Conservation (phyloP, 345 rosid genomes). For the Aquilaria malaccensis region DNA sequence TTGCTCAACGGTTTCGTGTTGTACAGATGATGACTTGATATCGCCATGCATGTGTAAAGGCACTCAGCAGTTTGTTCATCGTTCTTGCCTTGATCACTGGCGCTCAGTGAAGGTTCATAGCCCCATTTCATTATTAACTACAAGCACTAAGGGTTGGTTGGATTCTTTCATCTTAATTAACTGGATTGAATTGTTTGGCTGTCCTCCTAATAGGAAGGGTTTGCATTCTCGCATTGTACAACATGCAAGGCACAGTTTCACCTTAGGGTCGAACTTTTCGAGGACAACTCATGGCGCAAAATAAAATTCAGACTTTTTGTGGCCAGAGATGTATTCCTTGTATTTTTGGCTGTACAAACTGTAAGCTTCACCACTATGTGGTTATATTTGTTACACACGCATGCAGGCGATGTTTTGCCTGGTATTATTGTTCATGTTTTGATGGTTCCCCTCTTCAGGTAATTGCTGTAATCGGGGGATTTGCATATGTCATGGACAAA, state of each 20-base stretch:
- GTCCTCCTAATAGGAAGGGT: conserved; percentile 7
- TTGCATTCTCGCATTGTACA: conserved; percentile 92
- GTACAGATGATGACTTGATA: conserved; percentile 77
- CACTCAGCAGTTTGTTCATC: conserved; percentile 76
- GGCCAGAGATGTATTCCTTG: conserved; percentile 85
- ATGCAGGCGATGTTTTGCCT: no score
- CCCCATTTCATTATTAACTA: neutral
- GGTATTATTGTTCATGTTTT: conserved; percentile 11
- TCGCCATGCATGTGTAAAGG: conserved; percentile 99
- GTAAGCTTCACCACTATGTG: conserved; percentile 19
- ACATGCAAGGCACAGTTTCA: conserved; percentile 76
- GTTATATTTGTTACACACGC: no score
- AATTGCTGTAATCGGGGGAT: conserved; percentile 67
- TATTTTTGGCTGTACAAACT: conserved; percentile 83
- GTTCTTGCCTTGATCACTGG: conserved; percentile 72
- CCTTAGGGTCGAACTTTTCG: conserved; percentile 54
- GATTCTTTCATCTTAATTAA: no score
- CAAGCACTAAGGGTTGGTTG: neutral
- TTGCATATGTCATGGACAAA: conserved; percentile 89
- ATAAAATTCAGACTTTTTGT: conserved; percentile 89
- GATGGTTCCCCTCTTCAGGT: conserved; percentile 27
- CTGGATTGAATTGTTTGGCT: no score
- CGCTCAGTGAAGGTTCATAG: conserved; percentile 53
- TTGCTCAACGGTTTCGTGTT: neutral
- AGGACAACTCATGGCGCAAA: conserved; percentile 87